These are phyloP conservation scores for Nevesoporus exiguus DNA, from an alignment of 768 basidiomycete genomes.

Conservation along the genomic window DNA sequence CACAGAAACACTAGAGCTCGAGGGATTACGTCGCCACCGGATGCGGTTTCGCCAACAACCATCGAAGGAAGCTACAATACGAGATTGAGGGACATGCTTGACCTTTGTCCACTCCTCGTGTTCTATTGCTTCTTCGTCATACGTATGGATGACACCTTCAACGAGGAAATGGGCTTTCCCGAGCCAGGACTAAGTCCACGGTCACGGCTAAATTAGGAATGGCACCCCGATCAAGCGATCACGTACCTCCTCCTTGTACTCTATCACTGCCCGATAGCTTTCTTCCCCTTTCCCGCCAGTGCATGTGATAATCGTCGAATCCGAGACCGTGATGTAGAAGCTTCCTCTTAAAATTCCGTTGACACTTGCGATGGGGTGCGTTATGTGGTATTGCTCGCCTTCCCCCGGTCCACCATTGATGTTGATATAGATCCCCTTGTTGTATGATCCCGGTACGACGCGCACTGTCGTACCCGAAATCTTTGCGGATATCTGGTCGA, in stretches of 20 bases:
- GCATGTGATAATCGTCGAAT: slow-evolving; percentile 80
- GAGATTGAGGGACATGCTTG: slow-evolving; percentile 82
- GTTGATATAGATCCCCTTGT: slow-evolving; percentile 84
- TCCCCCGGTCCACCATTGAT: slow-evolving; percentile 70
- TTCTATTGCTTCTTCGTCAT: slow-evolving; percentile 58
- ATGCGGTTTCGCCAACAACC: slow-evolving; percentile 86
- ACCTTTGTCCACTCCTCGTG: slow-evolving; percentile 77
- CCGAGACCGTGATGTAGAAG: slow-evolving; percentile 86
- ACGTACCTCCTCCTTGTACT: slow-evolving; percentile 93
- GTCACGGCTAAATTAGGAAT: not conserved
- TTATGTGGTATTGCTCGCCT: slow-evolving; percentile 83
- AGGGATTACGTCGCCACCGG: slow-evolving; percentile 66
- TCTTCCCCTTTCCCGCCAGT: slow-evolving; percentile 58
- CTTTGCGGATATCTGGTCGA: slow-evolving; percentile 93
- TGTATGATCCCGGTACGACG: slow-evolving; percentile 76
- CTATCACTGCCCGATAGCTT: slow-evolving; percentile 77
- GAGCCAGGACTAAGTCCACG: slow-evolving; percentile 67
- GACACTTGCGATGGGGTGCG: slow-evolving; percentile 85
- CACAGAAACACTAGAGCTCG: slow-evolving; percentile 47
- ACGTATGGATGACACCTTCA: slow-evolving; percentile 88
- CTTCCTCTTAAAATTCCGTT: slow-evolving; percentile 90
- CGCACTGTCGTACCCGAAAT: slow-evolving; percentile 85
- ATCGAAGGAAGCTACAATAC: slow-evolving; percentile 78
- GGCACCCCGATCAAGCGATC: not conserved
- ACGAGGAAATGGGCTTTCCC: slow-evolving; percentile 80